Evolutionary conservation across 371 early-diverging fungal species (phyloP).

Genomic region (Synchytrium microbalum): DNA sequence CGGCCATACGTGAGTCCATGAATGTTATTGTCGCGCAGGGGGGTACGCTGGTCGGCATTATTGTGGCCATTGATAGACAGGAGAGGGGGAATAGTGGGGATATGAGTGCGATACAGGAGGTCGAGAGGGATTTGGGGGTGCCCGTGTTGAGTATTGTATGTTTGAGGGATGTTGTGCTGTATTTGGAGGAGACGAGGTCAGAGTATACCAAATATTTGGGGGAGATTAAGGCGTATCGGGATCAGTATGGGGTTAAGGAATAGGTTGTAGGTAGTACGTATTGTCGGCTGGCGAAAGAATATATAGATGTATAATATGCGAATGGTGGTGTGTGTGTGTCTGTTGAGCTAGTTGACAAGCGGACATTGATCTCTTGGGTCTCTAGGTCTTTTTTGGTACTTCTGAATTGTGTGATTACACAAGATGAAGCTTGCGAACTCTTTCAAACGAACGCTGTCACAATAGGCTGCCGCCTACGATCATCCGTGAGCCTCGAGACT

Average conservation of each 20-base stretch:
- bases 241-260: slow-evolving; percentile 17
- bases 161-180: slow-evolving; percentile 81
- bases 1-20: slow-evolving; percentile 88
- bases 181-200: slow-evolving; percentile 51
- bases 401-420: too few species aligned
- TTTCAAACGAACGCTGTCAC: too few species aligned
- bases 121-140: slow-evolving; percentile 68
- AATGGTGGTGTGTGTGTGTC: too few species aligned
- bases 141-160: slow-evolving; percentile 81
- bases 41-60: slow-evolving; percentile 69
- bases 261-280: neutral
- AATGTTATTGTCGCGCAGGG: slow-evolving; percentile 60
- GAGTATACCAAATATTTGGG: slow-evolving; percentile 18
- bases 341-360: too few species aligned
- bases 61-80: slow-evolving; percentile 90
- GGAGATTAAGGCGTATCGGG: slow-evolving; percentile 26
- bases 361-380: too few species aligned
- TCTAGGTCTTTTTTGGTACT: too few species aligned
- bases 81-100: slow-evolving; percentile 66
- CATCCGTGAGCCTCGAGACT: too few species aligned
- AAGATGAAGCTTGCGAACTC: too few species aligned
- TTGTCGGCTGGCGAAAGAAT: too few species aligned
- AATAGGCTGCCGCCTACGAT: too few species aligned
- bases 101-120: slow-evolving; percentile 85
- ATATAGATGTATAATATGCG: too few species aligned